Evolutionary conservation across 2,329 filamentous ascomycete species (phyloP).

Genomic region (Cladophialophora psammophila): DNA sequence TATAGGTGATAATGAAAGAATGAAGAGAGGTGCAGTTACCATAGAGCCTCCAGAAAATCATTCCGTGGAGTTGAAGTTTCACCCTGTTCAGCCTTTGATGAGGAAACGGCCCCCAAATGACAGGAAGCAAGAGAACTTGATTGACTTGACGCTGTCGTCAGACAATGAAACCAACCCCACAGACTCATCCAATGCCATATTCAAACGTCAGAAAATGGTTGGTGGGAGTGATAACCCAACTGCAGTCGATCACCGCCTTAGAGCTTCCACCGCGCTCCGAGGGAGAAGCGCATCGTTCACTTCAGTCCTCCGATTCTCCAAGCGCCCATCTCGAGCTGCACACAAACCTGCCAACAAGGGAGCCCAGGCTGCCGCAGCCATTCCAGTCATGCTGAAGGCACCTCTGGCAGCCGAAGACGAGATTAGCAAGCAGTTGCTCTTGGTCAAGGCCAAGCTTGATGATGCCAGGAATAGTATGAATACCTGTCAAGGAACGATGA

Average conservation of each 20-base stretch:
- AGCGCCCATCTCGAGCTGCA: neutral
- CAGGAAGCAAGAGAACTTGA: constrained; percentile 17
- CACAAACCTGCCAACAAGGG: neutral
- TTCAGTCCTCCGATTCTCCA: neutral
- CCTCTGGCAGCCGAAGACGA: constrained; percentile 8
- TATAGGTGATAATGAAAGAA: constrained; percentile 34
- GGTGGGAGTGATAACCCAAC: neutral
- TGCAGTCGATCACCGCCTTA: neutral
- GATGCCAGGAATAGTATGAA: constrained; percentile 26
- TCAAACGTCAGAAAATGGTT: constrained; percentile 29
- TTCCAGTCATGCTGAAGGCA: neutral
- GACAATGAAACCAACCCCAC: constrained; percentile 9
- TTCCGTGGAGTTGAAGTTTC: constrained; percentile 21
- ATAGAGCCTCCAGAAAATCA: constrained; percentile 8
- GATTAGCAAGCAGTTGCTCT: constrained; percentile 24
- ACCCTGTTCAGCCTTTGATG: constrained; percentile 27
- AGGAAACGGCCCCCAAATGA: constrained; percentile 20
- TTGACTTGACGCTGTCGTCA: constrained; percentile 17
- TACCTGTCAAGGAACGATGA: constrained; percentile 34
- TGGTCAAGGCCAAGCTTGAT: constrained; percentile 32
- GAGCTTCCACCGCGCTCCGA: neutral
- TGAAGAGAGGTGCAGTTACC: constrained; percentile 26
- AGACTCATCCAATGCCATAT: neutral
- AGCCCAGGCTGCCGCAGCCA: neutral
- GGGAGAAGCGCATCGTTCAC: neutral